phyloP scores from a whole-genome alignment of 768 basidiomycete species.

The Russula vinacea region DNA sequence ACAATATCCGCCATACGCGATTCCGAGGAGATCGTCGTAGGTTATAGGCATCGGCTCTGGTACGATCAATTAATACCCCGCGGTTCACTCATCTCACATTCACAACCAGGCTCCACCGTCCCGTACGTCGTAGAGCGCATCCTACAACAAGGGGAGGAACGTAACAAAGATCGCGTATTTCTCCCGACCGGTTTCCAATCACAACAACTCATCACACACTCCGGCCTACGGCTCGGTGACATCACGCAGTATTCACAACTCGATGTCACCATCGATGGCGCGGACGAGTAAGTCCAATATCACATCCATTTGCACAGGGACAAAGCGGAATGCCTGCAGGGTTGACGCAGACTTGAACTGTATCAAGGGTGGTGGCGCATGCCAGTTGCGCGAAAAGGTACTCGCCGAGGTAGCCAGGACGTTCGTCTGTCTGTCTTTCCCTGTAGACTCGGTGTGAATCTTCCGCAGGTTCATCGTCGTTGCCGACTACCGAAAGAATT shows the following conservation, averaged over 20 bases:
- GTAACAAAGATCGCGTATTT: slow-evolving; percentile 81
- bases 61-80: slow-evolving; percentile 32
- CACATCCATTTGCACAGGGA: background rate
- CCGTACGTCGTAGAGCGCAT: slow-evolving; percentile 97
- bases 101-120: slow-evolving; percentile 75
- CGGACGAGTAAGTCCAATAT: slow-evolving; percentile 73
- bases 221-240: slow-evolving; percentile 77
- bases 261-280: slow-evolving; percentile 97
- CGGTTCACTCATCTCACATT: background rate
- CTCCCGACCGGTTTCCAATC: slow-evolving; percentile 97
- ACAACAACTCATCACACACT: slow-evolving; percentile 86
- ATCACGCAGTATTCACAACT: slow-evolving; percentile 84
- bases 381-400: slow-evolving; percentile 95
- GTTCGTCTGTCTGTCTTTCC: slow-evolving; percentile 41
- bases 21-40: slow-evolving; percentile 40
- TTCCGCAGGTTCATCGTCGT: slow-evolving; percentile 73
- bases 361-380: slow-evolving; percentile 97
- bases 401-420: slow-evolving; percentile 93
- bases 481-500: slow-evolving; percentile 95
- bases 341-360: slow-evolving; percentile 84
- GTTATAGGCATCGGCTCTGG: slow-evolving; percentile 88
- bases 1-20: background rate
- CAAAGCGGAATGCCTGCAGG: slow-evolving; percentile 42
- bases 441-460: background rate
- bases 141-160: slow-evolving; percentile 69